These are phyloP conservation scores for Colletotrichum endophyticum DNA, from an alignment of 2,329 filamentous ascomycete genomes.

Conservation along the genomic window DNA sequence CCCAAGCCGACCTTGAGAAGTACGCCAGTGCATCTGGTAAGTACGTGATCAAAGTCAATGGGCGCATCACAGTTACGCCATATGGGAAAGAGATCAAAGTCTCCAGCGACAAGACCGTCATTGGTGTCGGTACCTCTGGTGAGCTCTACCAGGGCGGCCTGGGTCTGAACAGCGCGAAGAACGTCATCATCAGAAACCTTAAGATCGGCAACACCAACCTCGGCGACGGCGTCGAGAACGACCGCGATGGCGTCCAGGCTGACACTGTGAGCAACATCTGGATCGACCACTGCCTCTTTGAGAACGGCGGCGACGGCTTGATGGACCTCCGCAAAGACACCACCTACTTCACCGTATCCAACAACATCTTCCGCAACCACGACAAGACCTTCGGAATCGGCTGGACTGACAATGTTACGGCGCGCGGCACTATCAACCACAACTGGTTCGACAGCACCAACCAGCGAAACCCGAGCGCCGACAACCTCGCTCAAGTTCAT, in stretches of 20 bases:
- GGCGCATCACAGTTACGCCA: constrained; percentile 25
- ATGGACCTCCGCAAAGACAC: constrained; percentile 22
- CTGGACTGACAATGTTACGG: constrained; percentile 22
- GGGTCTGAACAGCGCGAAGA: constrained; percentile 14
- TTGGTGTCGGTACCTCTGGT: constrained; percentile 20
- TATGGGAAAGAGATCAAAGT: constrained; percentile 26
- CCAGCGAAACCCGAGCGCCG: constrained; percentile 20
- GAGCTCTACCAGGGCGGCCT: constrained; percentile 21
- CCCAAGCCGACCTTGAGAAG: constrained; percentile 25
- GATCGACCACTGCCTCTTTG: constrained; percentile 23
- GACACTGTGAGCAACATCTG: constrained; percentile 22
- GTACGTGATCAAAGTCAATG: constrained; percentile 28
- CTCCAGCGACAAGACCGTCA: constrained; percentile 25
- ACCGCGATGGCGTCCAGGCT: constrained; percentile 18
- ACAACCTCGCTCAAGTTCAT: constrained; percentile 19
- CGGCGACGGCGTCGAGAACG: constrained; percentile 3
- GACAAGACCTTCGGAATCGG: constrained; percentile 24
- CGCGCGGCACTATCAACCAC: constrained; percentile 18
- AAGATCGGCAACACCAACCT: constrained; percentile 16
- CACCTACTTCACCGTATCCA: constrained; percentile 23
- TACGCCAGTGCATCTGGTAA: constrained; percentile 24
- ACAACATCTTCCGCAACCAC: constrained; percentile 23
- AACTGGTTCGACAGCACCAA: constrained; percentile 23
- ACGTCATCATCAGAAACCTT: constrained; percentile 25
- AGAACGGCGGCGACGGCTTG: constrained; percentile 19